phyloP scores from a whole-genome alignment of 2,329 filamentous ascomycete genomes.

The Ceratocystiopsis brevicomis region DNA sequence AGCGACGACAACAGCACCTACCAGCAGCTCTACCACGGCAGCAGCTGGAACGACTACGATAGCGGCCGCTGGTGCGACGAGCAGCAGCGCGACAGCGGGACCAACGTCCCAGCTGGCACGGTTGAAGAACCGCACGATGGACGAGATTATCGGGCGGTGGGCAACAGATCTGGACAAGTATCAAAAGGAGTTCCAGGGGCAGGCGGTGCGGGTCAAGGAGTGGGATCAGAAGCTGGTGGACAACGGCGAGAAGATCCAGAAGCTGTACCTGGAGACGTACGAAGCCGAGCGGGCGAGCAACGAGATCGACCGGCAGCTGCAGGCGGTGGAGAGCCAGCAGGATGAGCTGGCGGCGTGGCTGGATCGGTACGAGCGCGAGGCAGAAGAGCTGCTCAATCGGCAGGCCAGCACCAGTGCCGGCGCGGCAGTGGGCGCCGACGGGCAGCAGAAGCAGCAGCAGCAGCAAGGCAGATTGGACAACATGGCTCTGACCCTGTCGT shows the following conservation, averaged over 20 bases:
- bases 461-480: no score
- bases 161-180: conserved; percentile 89
- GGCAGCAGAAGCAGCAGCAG: conserved; percentile 15
- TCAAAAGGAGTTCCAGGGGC: conserved; percentile 86
- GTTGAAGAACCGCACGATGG: conserved; percentile 96
- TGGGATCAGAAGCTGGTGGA: conserved; percentile 91
- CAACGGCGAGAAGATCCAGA: conserved; percentile 88
- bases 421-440: conserved; percentile 33
- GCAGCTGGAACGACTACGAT: conserved; percentile 11
- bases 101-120: conserved; percentile 72
- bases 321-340: conserved; percentile 79
- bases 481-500: no score
- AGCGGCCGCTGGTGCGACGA: conserved; percentile 6
- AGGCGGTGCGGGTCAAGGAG: conserved; percentile 66
- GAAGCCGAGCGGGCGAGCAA: conserved; percentile 84
- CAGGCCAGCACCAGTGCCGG: conserved; percentile 20
- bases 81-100: conserved; percentile 50
- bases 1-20: background rate
- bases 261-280: conserved; percentile 77
- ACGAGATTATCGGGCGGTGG: conserved; percentile 95
- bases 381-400: conserved; percentile 71
- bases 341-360: conserved; percentile 77
- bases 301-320: conserved; percentile 83
- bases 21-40: conserved; percentile 10
- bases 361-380: conserved; percentile 77